Percentiles rank a stretch among this genome's conserved stretches.
Evolutionary conservation across 1,139 yeast species (phyloP).

Genomic region (Taphrina flavorubra): DNA sequence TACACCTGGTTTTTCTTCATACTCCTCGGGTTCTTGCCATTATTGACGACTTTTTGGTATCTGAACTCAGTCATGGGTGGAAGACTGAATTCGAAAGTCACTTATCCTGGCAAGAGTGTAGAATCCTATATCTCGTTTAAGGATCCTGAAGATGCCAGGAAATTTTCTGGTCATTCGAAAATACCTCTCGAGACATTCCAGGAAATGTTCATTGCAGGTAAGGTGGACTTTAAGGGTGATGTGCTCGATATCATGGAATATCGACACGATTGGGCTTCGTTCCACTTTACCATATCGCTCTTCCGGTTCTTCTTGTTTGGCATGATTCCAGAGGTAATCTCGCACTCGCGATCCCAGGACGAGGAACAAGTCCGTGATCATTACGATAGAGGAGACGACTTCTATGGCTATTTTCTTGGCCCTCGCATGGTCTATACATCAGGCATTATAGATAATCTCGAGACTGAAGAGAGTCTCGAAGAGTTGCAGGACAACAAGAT

Average conservation of each 20-base stretch:
- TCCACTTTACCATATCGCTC: conserved; percentile 75
- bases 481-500: conserved; percentile 89
- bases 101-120: conserved; percentile 77
- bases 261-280: conserved; percentile 90
- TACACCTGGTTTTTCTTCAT: conserved; percentile 64
- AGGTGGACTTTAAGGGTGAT: conserved; percentile 88
- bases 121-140: conserved; percentile 83
- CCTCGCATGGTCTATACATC: conserved; percentile 94
- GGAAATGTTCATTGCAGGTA: conserved; percentile 80
- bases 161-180: conserved; percentile 74
- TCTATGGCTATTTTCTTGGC: conserved; percentile 91
- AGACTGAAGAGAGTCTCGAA: conserved; percentile 76
- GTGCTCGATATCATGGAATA: conserved; percentile 80
- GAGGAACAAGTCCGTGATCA: conserved; percentile 96
- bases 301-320: conserved; percentile 84
- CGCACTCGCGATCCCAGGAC: conserved; percentile 92
- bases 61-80: conserved; percentile 77
- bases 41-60: conserved; percentile 81
- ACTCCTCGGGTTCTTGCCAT: conserved; percentile 65
- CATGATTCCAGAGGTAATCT: conserved; percentile 88
- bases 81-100: conserved; percentile 76
- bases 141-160: conserved; percentile 70
- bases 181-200: conserved; percentile 94
- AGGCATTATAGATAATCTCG: conserved; percentile 77
- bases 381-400: conserved; percentile 96